Base-by-base conservation (phyloP, 2,329 filamentous ascomycete species). In the Cladophialophora bantiana region DNA sequence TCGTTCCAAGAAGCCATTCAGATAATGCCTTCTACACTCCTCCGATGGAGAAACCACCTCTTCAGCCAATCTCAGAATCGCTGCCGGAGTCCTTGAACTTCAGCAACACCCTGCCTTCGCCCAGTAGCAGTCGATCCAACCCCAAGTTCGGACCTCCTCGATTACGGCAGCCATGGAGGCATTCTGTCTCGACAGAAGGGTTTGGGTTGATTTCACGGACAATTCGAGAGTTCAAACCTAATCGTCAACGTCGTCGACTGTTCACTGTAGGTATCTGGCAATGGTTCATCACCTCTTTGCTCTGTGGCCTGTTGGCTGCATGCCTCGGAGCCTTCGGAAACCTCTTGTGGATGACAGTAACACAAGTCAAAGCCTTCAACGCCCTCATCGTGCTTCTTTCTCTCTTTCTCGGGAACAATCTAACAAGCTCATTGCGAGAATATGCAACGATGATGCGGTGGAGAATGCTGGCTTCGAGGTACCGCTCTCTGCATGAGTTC, bases 341-440 rank as follows among this genome's bases (percentile, higher is more conserved):
- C 26, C 56, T 66, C 5, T 15, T 53, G 7, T 64, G 42, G 26
- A 68, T 73, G 61, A 70, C 57, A 1, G 66, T 69, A 15, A 38
- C 55, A 26, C 66, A 71, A 42, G 66, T 71, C 55, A 71, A 72
- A 32, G 65, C 68, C 3, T 73, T 73, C 68, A 73, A 73, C 45
- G 71, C 72, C 7, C 36, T 72, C 9, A 73, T 72, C 20, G 69
- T 68, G 45, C 40, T 70, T 15, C 59, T 72, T 3, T 73, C 71
- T 3, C 45, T 73, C 15, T 67, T 67, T 18, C 65, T 73, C 20
- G 71, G 71, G 34, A 65, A 68, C 34, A 70, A 70, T 42, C 64
- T 73, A 15, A 57, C 64, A 3, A 66, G 66, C 48, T 68, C 69
- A 2, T 59, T 73, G 36, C 59, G 65, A 60, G 66, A 69, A 45